phyloP scores from a whole-genome alignment of 768 basidiomycete genomes.

The Sporobolomyces pararoseus region DNA sequence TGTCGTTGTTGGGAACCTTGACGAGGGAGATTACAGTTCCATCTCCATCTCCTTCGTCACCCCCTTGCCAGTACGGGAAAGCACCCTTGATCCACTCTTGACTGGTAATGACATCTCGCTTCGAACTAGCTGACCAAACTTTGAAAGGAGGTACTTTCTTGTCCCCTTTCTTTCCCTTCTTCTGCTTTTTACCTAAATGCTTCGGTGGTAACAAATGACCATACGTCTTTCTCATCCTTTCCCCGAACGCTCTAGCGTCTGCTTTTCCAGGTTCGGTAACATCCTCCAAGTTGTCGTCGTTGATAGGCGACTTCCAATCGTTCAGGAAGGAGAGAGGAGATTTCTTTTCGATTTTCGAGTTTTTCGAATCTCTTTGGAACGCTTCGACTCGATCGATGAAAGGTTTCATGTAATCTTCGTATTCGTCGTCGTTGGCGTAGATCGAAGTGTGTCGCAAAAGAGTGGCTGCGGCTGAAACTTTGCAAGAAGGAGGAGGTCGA shows the following conservation, averaged over 20 bases:
- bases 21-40: constrained; percentile 49
- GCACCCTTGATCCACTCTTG: constrained; percentile 50
- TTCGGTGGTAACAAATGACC: constrained; percentile 38
- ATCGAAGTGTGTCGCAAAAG: constrained; percentile 51
- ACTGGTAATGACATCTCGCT: constrained; percentile 49
- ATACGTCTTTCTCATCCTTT: constrained; percentile 37
- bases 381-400: constrained; percentile 48
- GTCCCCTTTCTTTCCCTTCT: constrained; percentile 22
- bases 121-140: constrained; percentile 49
- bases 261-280: constrained; percentile 48
- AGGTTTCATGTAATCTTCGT: constrained; percentile 49
- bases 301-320: constrained; percentile 48
- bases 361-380: constrained; percentile 14
- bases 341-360: background rate
- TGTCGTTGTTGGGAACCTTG: constrained; percentile 50
- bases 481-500: constrained; percentile 47
- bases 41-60: constrained; percentile 50
- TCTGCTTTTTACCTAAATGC: constrained; percentile 19
- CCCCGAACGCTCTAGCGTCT: constrained; percentile 47
- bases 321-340: constrained; percentile 48
- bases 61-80: constrained; percentile 50
- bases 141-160: constrained; percentile 40
- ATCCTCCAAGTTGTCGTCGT: constrained; percentile 49
- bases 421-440: constrained; percentile 52
- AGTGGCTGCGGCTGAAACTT: constrained; percentile 47